Base-by-base conservation (phyloP, 139 green algal species). In the Chlorella sp. region DNA sequence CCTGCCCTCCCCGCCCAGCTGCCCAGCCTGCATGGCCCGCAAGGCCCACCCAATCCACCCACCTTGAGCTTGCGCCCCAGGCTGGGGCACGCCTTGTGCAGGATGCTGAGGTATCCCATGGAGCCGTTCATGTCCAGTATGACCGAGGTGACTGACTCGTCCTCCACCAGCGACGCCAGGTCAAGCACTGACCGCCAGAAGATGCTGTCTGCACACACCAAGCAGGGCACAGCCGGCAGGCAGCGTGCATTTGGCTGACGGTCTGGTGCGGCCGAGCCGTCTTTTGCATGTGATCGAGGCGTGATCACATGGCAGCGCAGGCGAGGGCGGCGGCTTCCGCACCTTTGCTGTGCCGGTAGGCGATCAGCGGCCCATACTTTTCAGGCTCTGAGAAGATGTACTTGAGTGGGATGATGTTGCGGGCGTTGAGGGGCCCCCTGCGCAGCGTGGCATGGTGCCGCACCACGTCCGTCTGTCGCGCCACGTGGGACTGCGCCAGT, bases 341-440 rank as follows among this genome's bases (percentile, higher is more conserved):
- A 34, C 61, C 61, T 22, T 17, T 3, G 23, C 3, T 17, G n/a
- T 3, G 20, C 22, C 24, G 32, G 27, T 34, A 67, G 2, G 32
- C 27, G 31, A 77, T 32, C 0, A 83, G 24, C 23, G 78, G 78
- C 0, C 74, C 79, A 49, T 85, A 85, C 35, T 74, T 71, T 24
- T 85, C 74, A 27, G 74, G 79, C 35, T 85, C 79, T 2, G 74
- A 79, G 71, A 85, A 85, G 32, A 85, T 75, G 49, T 77, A 81
- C 42, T 79, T 79, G 42, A 79, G 70, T 22, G 79, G 79, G 24
- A 85, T 85, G 49, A 85, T 35, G 30, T 81, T 85, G 3, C 74
- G 71, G n/a, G 64, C 36, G 35, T 85, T 85, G 20, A 85, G 35
- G 22, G 75, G 66, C 17, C 79, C 79, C 49, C 74, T 85, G 74